A percentile compares a stretch with the other conserved stretches of the same genome.
These are phyloP conservation scores for Cylindrotheca closterium DNA, from an alignment of 108 stramenopile genomes.

Conservation along the genomic window DNA sequence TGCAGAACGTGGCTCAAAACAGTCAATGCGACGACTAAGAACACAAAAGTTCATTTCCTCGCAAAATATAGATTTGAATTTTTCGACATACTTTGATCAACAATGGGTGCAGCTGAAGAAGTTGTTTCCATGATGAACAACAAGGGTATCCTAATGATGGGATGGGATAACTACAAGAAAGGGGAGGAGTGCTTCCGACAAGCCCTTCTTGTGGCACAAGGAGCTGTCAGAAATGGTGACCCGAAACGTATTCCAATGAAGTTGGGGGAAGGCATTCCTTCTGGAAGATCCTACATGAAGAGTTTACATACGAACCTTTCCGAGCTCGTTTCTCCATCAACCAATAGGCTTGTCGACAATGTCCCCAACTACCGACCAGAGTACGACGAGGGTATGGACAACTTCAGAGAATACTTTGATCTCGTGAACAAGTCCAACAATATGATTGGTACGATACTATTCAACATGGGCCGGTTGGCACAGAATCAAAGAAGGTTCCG, in stretches of 20 bases:
- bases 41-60: too few relatives aligned
- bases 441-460: constrained; percentile 41
- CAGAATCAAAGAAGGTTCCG: constrained; percentile 32
- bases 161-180: constrained; percentile 28
- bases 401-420: constrained; percentile 26
- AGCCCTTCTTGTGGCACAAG: constrained; percentile 22
- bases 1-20: too few relatives aligned
- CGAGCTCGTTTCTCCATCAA: neutral
- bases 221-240: constrained; percentile 2
- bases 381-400: constrained; percentile 66
- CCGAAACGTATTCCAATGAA: neutral
- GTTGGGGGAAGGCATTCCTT: neutral
- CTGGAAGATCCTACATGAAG: neutral
- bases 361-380: constrained; percentile 26
- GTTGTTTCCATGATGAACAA: constrained; percentile 44
- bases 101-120: too few relatives aligned
- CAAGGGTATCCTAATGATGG: constrained; percentile 32
- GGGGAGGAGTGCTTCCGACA: constrained; percentile 21
- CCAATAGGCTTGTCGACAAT: neutral
- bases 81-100: too few relatives aligned
- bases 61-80: too few relatives aligned
- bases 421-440: constrained; percentile 18
- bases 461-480: constrained; percentile 41
- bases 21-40: too few relatives aligned
- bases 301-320: neutral